Evolutionary conservation across 2,329 filamentous ascomycete genomes (phyloP), one percentile per base, ranked within the genome.

Genomic region (Harringtonia aguacate): DNA sequence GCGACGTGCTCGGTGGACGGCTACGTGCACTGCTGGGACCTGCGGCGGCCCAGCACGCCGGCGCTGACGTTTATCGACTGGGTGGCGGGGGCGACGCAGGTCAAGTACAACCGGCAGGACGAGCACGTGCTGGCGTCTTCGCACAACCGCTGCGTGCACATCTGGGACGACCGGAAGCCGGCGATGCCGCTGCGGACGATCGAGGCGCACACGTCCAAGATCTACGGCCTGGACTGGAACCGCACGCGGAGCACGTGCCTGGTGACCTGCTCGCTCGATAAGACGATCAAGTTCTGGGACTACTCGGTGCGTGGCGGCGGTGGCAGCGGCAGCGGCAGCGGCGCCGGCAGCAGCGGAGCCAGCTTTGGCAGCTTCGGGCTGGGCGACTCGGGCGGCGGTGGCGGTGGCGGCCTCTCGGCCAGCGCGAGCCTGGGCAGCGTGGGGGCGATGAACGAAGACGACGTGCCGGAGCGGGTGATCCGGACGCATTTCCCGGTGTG

Each of bases 171-270:
- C 56, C 75, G 89, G 39, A 85, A 83, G 56, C 79, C 87, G 1
- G 82, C 84, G 4, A 73, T 79, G 46, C 88, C 89, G 6, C 65
- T 95, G 36, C 81, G 80, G 48, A 90, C 86, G 15, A 94, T 95
- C 49, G 80, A 81, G 56, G 90, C 89, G 0, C 89, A 95, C 56
- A 79, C 77, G 28, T 95, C 88, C 31, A 95, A 95, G 62, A 95
- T 95, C 47, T 95, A 95, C 58, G 90, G 90, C 24, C 71, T 95
- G 29, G 90, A 95, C 62, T 95, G 90, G 90, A 94, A 94, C 57
- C 77, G 90, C 41, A 83, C 82, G 13, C 72, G 80, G 39, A 65
- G 78, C 2, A 81, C 77, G 10, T 81, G 79, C 30, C 69, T 95
- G 41, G 79, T 87, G 7, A 95, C 89, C 3, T 95, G 89, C 61